A percentile compares a stretch with the other conserved stretches of the same genome.
phyloP scores from a whole-genome alignment of 768 basidiomycete genomes.

The Chalciporus piperatus region DNA sequence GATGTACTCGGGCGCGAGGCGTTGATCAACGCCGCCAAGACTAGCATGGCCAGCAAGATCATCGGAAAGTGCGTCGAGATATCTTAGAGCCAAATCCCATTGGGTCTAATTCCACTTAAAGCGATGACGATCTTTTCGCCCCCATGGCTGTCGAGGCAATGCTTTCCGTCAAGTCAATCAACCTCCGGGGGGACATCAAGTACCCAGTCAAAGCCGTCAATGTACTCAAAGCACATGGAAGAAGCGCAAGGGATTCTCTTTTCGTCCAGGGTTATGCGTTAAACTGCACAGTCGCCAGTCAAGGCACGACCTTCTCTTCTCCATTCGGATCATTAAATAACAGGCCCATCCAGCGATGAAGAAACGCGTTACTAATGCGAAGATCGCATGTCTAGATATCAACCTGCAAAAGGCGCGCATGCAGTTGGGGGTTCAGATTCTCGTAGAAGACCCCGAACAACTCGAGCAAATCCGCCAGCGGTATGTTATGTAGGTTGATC shows the following conservation, averaged over 20 bases:
- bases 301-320: slow-evolving; percentile 59
- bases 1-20: slow-evolving; percentile 90
- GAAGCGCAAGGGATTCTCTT: slow-evolving; percentile 90
- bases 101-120: slow-evolving; percentile 31
- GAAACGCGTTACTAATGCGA: slow-evolving; percentile 86
- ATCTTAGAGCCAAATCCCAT: background rate
- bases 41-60: slow-evolving; percentile 98
- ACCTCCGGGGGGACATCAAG: slow-evolving; percentile 91
- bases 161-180: slow-evolving; percentile 94
- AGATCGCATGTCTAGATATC: slow-evolving; percentile 98
- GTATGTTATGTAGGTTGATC: slow-evolving; percentile 39
- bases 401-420: slow-evolving; percentile 95
- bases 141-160: slow-evolving; percentile 99
- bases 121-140: slow-evolving; percentile 96
- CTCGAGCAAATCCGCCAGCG: slow-evolving; percentile 94
- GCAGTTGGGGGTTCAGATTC: slow-evolving; percentile 96
- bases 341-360: slow-evolving; percentile 77
- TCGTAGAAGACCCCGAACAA: slow-evolving; percentile 95
- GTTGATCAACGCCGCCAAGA: slow-evolving; percentile 94
- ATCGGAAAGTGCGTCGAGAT: slow-evolving; percentile 80
- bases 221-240: slow-evolving; percentile 95
- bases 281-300: slow-evolving; percentile 97
- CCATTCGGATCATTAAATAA: slow-evolving; percentile 2
- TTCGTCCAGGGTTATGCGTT: slow-evolving; percentile 96
- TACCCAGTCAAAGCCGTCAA: slow-evolving; percentile 99